These are phyloP conservation scores for Oryza australiensis DNA, from an alignment of 176 grass and related monocot species.

Conservation along the genomic window DNA sequence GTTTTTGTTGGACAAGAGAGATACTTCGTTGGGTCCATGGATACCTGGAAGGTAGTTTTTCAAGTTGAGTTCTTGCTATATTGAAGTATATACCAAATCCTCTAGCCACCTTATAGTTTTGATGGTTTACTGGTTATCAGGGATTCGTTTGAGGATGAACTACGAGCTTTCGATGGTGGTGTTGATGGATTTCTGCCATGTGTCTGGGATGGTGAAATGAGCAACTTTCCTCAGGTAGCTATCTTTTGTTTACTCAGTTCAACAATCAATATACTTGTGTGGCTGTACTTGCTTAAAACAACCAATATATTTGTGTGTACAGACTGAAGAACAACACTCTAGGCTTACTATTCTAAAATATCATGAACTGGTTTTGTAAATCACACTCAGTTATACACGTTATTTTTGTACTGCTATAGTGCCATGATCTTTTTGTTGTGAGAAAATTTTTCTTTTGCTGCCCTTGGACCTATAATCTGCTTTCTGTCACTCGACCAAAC, in stretches of 20 bases:
- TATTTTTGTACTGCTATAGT: background rate
- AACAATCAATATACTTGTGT: constrained; percentile 15
- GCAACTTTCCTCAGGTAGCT: constrained; percentile 89
- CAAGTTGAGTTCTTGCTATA: constrained; percentile 24
- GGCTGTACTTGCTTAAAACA: constrained; percentile 15
- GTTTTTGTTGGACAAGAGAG: constrained; percentile 91
- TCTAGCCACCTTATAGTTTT: constrained; percentile 11
- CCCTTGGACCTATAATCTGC: background rate
- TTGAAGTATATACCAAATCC: constrained; percentile 28
- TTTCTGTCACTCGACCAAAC: background rate
- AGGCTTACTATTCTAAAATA: background rate
- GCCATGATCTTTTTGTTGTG: background rate
- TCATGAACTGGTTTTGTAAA: background rate
- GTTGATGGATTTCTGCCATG: constrained; percentile 81
- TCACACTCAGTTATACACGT: background rate
- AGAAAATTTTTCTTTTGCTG: background rate
- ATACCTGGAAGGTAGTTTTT: constrained; percentile 90
- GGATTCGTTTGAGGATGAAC: constrained; percentile 98
- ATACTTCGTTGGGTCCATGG: constrained; percentile 89
- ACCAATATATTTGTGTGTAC: constrained; percentile 1
- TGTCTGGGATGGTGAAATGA: constrained; percentile 88
- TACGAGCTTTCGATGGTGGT: constrained; percentile 87
- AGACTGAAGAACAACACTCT: background rate
- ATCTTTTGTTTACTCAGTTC: constrained; percentile 29
- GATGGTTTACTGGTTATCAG: constrained; percentile 50